phyloP scores from a whole-genome alignment of 805 yeast species.

The Lipomyces mesembrius region DNA sequence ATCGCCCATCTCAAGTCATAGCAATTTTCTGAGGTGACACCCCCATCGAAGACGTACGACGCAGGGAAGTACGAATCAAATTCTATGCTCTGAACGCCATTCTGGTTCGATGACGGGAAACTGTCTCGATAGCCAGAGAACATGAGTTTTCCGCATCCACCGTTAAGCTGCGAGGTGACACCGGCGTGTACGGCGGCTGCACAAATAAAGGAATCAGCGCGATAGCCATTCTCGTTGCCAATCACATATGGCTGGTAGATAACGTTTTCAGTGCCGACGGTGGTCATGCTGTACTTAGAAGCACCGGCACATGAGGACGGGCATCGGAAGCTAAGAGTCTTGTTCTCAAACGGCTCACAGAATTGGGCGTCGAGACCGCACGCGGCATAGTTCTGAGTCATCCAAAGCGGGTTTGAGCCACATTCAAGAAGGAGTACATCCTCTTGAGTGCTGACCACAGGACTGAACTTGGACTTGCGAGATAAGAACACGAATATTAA shows the following conservation, averaged over 20 bases:
- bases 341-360: slow-evolving; percentile 56
- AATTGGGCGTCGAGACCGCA: slow-evolving; percentile 75
- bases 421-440: slow-evolving; percentile 34
- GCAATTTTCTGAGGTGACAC: slow-evolving; percentile 56
- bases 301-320: slow-evolving; percentile 86
- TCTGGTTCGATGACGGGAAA: slow-evolving; percentile 57
- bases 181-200: slow-evolving; percentile 92
- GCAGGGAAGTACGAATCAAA: slow-evolving; percentile 78
- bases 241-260: slow-evolving; percentile 74
- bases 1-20: slow-evolving; percentile 69
- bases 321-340: slow-evolving; percentile 67
- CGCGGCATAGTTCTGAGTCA: slow-evolving; percentile 45
- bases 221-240: slow-evolving; percentile 75
- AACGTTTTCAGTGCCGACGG: slow-evolving; percentile 70
- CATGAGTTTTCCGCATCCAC: slow-evolving; percentile 75
- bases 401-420: slow-evolving; percentile 37
- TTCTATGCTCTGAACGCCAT: slow-evolving; percentile 57
- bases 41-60: slow-evolving; percentile 63
- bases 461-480: slow-evolving; percentile 36
- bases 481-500: slow-evolving; percentile 35
- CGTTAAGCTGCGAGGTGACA: slow-evolving; percentile 66
- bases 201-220: slow-evolving; percentile 89
- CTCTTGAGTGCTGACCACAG: slow-evolving; percentile 30
- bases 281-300: slow-evolving; percentile 73
- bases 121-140: slow-evolving; percentile 57